Percentiles rank a stretch among this genome's conserved stretches.
Conservation (phyloP, 1,284 basidiomycete species). For the Amylostereum areolatum region DNA sequence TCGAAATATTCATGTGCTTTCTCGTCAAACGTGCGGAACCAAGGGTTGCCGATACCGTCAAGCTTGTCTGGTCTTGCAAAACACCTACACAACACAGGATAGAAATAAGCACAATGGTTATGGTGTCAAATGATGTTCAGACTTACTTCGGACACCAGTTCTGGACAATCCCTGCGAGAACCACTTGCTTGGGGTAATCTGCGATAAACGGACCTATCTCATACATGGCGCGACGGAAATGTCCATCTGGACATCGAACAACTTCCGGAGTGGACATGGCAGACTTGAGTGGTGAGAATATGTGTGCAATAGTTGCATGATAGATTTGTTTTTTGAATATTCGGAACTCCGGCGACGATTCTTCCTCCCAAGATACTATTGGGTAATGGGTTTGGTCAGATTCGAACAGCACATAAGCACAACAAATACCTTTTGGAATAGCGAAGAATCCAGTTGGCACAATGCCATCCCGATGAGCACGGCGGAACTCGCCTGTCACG, state of each 20-base stretch:
- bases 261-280: constrained; percentile 17
- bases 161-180: constrained; percentile 12
- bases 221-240: constrained; percentile 17
- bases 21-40: not conserved
- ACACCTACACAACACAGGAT: not conserved
- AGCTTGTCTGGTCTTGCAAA: not conserved
- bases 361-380: constrained; percentile 1
- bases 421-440: not conserved
- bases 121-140: no score
- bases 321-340: constrained; percentile 12
- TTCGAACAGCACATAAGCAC: not conserved
- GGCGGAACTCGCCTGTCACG: constrained; percentile 12
- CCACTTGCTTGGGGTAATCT: constrained; percentile 18
- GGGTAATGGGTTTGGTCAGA: not conserved
- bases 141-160: constrained; percentile 17
- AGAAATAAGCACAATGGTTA: not conserved
- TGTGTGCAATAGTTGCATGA: constrained; percentile 11
- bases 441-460: constrained; percentile 13
- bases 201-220: constrained; percentile 20
- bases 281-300: constrained; percentile 9
- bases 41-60: not conserved
- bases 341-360: constrained; percentile 9
- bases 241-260: constrained; percentile 15
- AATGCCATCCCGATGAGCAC: constrained; percentile 13
- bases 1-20: not conserved